Evolutionary conservation across 495 filamentous ascomycete species (phyloP), one percentile per base, ranked within the genome.

Genomic region (Trichoderma erinaceum): DNA sequence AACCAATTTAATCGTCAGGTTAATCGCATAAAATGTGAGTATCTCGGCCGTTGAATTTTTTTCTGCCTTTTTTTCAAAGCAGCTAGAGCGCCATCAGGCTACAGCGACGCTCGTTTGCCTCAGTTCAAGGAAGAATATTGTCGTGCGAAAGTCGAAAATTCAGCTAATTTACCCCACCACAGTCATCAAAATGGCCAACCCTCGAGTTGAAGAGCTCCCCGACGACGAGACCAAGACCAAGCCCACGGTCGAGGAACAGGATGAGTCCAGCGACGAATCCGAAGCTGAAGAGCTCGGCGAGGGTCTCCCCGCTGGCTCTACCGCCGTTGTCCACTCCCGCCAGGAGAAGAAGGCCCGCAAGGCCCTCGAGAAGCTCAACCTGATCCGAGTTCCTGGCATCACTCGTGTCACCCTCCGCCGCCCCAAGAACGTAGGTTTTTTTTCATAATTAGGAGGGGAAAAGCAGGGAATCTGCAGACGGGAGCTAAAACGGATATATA

Each of bases 321-420:
- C 87, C 58, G 90, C 97, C 77, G 87, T 92, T 68, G 89, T 98
- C 73, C 94, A 98, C 86, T 96, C 91, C 74, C 92, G 95, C 79
- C 96, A 96, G 83, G 96, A 99, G 89, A 99, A 99, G 90, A 99
- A 98, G 87, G 96, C 96, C 67, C 87, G 96, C 78, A 98, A 98
- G 85, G 91, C 92, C 75, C 97, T 61, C 11, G 91, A 91, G 74
- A 99, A 99, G 88, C 86, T 98, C 75, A 94, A 96, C 74, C 83
- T 99, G 77, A 96, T 93, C 84, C 92, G 93, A 74, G 90, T 99
- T 71, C 89, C 90, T 70, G 96, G 96, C 76, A 99, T 99, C 78
- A 99, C 96, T 73, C 87, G 95, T 78, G 96, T 99, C 72, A 99
- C 96, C 64, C 87, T 99, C 74, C 89, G 96, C 82, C 85, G 96